Conservation (phyloP, 148 eudicot species). For the Chenopodium quinoa region DNA sequence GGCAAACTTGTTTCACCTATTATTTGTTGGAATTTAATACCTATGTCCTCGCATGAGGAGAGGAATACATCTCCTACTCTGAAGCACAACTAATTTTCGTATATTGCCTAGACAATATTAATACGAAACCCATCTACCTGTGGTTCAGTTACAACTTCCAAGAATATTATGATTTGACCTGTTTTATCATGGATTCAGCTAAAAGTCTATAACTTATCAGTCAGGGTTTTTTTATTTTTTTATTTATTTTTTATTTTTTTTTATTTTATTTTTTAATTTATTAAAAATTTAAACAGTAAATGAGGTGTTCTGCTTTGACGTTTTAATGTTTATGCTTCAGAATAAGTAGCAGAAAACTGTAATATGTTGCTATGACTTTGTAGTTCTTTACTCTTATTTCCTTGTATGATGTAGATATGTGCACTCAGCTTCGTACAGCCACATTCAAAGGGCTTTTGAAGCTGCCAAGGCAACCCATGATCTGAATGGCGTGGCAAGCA, state of each 20-base stretch:
- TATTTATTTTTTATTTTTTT: no score
- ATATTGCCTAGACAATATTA: neutral
- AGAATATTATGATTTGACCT: neutral
- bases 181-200: neutral
- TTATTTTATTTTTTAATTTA: no score
- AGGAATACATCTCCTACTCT: neutral
- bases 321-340: neutral
- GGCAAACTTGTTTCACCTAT: neutral
- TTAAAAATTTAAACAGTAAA: neutral
- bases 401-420: slow-evolving; percentile 58
- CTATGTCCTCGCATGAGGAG: neutral
- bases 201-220: neutral
- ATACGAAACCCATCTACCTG: neutral
- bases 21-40: neutral
- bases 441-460: slow-evolving; percentile 77
- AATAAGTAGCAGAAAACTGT: neutral
- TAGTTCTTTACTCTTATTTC: slow-evolving; percentile 5
- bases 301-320: neutral
- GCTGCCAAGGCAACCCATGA: slow-evolving; percentile 80
- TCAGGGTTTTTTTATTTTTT: no score
- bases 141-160: neutral
- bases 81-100: neutral
- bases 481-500: slow-evolving; percentile 81
- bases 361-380: neutral
- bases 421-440: slow-evolving; percentile 66